Evolutionary conservation across 2,329 filamentous ascomycete species (phyloP), one percentile per base, ranked within the genome.

Genomic region (Aspergillus chevalieri): DNA sequence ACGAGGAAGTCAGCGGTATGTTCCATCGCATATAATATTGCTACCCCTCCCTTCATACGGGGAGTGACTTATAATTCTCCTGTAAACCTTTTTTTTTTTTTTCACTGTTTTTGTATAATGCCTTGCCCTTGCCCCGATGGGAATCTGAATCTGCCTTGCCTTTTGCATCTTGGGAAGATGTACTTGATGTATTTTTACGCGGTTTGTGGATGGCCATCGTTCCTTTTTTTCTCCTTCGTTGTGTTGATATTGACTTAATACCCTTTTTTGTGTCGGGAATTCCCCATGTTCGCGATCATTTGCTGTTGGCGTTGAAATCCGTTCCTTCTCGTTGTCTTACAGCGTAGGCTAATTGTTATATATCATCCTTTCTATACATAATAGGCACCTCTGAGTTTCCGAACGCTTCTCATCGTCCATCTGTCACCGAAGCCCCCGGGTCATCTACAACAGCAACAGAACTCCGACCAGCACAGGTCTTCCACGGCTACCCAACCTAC

Each of bases 1-100:
- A 68, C 53, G 87, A 91, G 66, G 89, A 84, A 70, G 80, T 93
- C 82, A 90, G 90, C 84, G 90, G 90, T 95, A 95, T 94, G 90
- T 95, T 91, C 79, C 86, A 89, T 80, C 87, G 90, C 79, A 89
- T 93, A 85, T 93, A 83, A 89, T 63, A 51, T 54, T 48, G 54
- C 57, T 52, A 44, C 49, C 52, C 48, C 30, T 55, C 19, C 34
- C 48, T 48, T 48, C 52, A 46, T 36, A 51, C 47, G 15, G 52
- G 34, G n/a, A 17, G 17, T 7, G 34, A 17, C 38, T 47, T 49
- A 24, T 14, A 26, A 33, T 34, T 45, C n/a, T 45, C 30, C 17
- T 45, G 46, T 41, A 21, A 48, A 34, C 43, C 24, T 39, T 21
- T 47, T 48, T 44, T 36, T 14, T 34, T 43, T 33, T 17, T 46